Base-by-base conservation (phyloP, 192 early-diverging fungal species). In the Irineochytrium annulatum region DNA sequence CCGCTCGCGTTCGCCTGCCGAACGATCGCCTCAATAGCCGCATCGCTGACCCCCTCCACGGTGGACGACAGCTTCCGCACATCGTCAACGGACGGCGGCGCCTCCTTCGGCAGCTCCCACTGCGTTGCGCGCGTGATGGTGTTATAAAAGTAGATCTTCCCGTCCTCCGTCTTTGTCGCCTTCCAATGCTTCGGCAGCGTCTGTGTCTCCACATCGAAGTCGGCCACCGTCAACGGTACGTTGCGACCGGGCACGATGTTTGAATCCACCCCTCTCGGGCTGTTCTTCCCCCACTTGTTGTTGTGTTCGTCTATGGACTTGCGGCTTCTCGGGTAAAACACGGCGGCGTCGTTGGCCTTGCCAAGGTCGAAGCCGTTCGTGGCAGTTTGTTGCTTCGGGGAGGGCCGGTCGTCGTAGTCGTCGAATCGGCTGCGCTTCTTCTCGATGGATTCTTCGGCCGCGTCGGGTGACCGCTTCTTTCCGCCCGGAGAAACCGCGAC, bases 91-190 rank as follows among this genome's bases (percentile, higher is more conserved):
- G 27, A 34, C 20, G 31, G 35, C 34, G 8, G 3, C 28, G 20
- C 39, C 6, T 45, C 63, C 46, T 49, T 30, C 34, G 67, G 59
- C 59, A 62, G 61, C n/a, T 72, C 70, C 74, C 74, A 76, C 20
- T 65, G 65, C 13, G 56, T 35, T 31, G 45, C 26, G 3, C 51
- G 29, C 29, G 65, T 62, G 14, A 19, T 32, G 13, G 34, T 19
- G 43, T 73, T 52, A 55, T 71, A 77, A 45, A 73, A 77, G 46
- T 72, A 73, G 26, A 53, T n/a, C 43, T 45, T 34, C 14, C 73
- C 73, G 33, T 71, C 73, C 3, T 58, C 46, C 1, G 52, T 63
- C 17, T 49, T 55, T n/a, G 67, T 46, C 19, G 19, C 22, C 22
- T 59, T 62, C 72, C 72, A 74, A 3, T 60, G 63, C 31, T 56